Evolutionary conservation across 2,329 filamentous ascomycete genomes (phyloP), one percentile per base, ranked within the genome.

Genomic region (Talaromyces sp.): DNA sequence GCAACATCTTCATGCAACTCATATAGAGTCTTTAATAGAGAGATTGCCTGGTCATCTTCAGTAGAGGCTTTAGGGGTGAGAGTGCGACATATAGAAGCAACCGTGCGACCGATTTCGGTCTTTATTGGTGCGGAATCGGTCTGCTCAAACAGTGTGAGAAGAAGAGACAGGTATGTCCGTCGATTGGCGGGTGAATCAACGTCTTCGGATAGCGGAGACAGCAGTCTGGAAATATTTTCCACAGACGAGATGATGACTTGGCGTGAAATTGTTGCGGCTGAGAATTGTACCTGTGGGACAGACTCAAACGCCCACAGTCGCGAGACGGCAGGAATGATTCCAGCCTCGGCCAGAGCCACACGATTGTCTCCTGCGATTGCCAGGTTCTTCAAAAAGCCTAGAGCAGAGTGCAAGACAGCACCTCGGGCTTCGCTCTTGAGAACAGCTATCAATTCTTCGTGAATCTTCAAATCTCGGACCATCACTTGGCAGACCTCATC

Each of bases 331-430:
- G 69, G 64, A 27, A 78, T 67, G 16, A 73, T 67, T 13, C 70
- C 74, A 17, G 71, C 71, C 30, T 71, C 64, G 8, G 71, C 74
- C 19, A 80, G 61, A 39, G 58, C 55, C 30, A 64, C 51, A 44
- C 71, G 70, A 53, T 80, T 77, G n/a, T 73, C 64, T 35, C 68
- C 65, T 17, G 75, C 69, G 47, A 79, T 75, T 8, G 75, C 73
- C 9, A 80, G 64, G 50, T 80, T 80, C 52, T 79, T 80, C 36
- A 80, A 60, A 42, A 79, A 77, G 6, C 77, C 75, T 10, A 78
- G 69, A 1, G 70, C 71, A 17, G 76, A 69, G 54, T 79, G 75
- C 4, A 80, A 61, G 3, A 77, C 73, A 4, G 68, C 68, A 4
- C 73, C 72, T 36, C 68, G 70, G 29, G 71, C 66, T 40, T 75